Conservation (phyloP, 1,284 basidiomycete genomes). For the Cryptococcus neoformans region DNA sequence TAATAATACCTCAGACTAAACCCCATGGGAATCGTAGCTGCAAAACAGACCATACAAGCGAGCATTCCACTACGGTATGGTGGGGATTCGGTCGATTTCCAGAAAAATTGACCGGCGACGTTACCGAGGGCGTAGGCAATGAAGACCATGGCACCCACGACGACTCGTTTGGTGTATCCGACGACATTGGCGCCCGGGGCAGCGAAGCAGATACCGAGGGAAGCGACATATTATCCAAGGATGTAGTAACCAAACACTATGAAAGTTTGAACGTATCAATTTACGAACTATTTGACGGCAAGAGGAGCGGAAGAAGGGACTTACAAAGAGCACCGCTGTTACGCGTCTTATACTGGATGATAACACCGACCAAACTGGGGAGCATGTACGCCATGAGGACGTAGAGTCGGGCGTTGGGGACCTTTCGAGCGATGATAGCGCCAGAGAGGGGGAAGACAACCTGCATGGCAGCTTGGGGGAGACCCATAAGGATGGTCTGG, state of each 20-base stretch:
- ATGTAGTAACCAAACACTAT: constrained; percentile 37
- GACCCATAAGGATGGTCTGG: constrained; percentile 35
- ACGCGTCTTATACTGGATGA: constrained; percentile 24
- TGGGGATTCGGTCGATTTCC: constrained; percentile 25
- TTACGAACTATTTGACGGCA: neutral
- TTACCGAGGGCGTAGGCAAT: constrained; percentile 25
- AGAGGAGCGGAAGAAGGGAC: constrained; percentile 2
- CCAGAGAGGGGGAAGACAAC: constrained; percentile 31
- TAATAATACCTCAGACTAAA: constrained; percentile 24
- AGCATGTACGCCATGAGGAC: constrained; percentile 29
- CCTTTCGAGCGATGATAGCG: constrained; percentile 27
- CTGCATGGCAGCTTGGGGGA: constrained; percentile 32
- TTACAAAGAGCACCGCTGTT: constrained; percentile 23
- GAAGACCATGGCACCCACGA: constrained; percentile 29
- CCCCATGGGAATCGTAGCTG: constrained; percentile 15
- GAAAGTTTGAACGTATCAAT: neutral
- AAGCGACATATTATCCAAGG: constrained; percentile 31
- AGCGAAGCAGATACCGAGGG: constrained; percentile 29
- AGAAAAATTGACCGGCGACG: constrained; percentile 29
- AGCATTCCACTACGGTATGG: constrained; percentile 35
- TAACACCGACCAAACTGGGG: constrained; percentile 18
- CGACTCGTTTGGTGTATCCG: constrained; percentile 34
- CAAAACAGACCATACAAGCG: constrained; percentile 32
- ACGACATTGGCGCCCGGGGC: constrained; percentile 33
- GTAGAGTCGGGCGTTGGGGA: constrained; percentile 17